Evolutionary conservation across 768 basidiomycete species (phyloP).

Genomic region (button mushroom (Agaricus bisporus)): DNA sequence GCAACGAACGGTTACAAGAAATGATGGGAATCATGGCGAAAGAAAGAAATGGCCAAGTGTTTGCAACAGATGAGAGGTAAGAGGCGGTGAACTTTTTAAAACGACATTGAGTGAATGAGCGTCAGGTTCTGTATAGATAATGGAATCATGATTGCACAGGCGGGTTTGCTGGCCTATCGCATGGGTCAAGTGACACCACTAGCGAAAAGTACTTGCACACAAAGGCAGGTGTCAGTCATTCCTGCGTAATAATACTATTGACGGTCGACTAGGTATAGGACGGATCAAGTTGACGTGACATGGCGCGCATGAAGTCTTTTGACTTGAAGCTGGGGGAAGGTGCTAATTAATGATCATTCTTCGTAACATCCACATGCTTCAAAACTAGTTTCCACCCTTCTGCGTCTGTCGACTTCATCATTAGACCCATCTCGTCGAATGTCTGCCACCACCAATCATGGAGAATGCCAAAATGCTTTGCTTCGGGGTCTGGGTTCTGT

Average conservation of each 20-base stretch:
- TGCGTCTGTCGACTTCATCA: slow-evolving; percentile 37
- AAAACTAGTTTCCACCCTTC: slow-evolving; percentile 46
- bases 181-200: slow-evolving; percentile 85
- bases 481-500: slow-evolving; percentile 28
- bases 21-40: slow-evolving; percentile 99
- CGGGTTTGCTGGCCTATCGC: slow-evolving; percentile 84
- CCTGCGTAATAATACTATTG: slow-evolving; percentile 1
- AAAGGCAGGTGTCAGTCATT: slow-evolving; percentile 50
- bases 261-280: slow-evolving; percentile 69
- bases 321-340: too few species aligned
- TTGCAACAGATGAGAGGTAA: slow-evolving; percentile 93
- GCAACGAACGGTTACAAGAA: slow-evolving; percentile 88
- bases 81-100: slow-evolving; percentile 12
- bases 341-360: too few species aligned
- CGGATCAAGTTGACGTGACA: slow-evolving; percentile 87
- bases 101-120: background rate
- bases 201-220: slow-evolving; percentile 81
- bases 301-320: slow-evolving; percentile 59
- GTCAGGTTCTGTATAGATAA: slow-evolving; percentile 98
- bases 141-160: slow-evolving; percentile 99
- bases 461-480: slow-evolving; percentile 40
- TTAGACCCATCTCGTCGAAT: slow-evolving; percentile 40
- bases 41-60: slow-evolving; percentile 84
- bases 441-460: slow-evolving; percentile 81
- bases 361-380: slow-evolving; percentile 36